Conservation (phyloP, 208 protist species). For the Leishmania mexicana region DNA sequence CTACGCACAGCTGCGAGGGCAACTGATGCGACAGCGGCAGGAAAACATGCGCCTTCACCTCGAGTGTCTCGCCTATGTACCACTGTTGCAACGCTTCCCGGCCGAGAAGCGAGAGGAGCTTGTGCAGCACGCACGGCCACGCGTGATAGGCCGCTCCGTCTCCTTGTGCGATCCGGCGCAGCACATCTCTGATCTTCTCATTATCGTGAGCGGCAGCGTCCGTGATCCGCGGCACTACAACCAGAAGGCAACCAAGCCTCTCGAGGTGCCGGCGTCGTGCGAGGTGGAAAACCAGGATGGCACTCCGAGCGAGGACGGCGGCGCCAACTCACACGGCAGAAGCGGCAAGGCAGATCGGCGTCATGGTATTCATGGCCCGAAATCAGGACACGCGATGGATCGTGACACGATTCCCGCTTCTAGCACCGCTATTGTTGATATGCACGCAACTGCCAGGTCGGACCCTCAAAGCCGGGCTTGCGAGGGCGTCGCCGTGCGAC, state of each 20-base stretch:
- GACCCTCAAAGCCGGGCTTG: background rate
- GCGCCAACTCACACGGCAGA: background rate
- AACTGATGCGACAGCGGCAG: slow-evolving; percentile 49
- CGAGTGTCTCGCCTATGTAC: slow-evolving; percentile 57
- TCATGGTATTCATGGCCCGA: background rate
- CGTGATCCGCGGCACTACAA: slow-evolving; percentile 73
- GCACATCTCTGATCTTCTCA: slow-evolving; percentile 69
- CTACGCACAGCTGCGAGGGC: slow-evolving; percentile 65
- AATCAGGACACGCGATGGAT: background rate
- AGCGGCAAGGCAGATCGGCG: background rate
- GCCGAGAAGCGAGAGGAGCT: slow-evolving; percentile 48
- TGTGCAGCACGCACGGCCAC: slow-evolving; percentile 49
- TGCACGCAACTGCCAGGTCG: background rate
- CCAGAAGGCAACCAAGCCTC: slow-evolving; percentile 43
- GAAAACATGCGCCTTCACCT: slow-evolving; percentile 73
- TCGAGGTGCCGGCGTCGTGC: slow-evolving; percentile 39
- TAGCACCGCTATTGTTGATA: background rate
- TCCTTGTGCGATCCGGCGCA: slow-evolving; percentile 81
- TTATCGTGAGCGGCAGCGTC: slow-evolving; percentile 67
- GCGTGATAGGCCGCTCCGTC: slow-evolving; percentile 60
- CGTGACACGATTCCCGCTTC: background rate
- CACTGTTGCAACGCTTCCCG: slow-evolving; percentile 68
- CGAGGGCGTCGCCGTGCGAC: background rate
- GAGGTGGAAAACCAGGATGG: slow-evolving; percentile 30
- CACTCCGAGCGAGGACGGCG: slow-evolving; percentile 11